These are phyloP conservation scores for Penicillium sp. DNA, from an alignment of 2,329 filamentous ascomycete genomes.

Conservation along the genomic window DNA sequence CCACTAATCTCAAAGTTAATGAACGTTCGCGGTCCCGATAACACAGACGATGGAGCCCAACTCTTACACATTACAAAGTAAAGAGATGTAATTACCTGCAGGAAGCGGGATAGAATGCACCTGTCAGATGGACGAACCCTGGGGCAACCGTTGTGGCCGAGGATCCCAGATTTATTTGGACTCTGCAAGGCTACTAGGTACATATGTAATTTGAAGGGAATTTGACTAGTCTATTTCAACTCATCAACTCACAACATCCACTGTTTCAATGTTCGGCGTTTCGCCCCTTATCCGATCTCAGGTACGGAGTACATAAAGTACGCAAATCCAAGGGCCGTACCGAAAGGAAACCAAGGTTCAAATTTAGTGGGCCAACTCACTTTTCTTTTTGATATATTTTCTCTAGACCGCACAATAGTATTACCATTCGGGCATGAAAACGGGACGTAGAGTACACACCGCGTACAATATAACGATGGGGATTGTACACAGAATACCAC, in stretches of 20 bases:
- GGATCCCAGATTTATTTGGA: constrained; percentile 11
- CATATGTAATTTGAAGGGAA: background rate
- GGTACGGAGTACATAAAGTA: background rate
- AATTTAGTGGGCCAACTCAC: constrained; percentile 3
- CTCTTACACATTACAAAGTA: constrained; percentile 1
- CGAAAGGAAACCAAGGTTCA: constrained; percentile 14
- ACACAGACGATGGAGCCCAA: constrained; percentile 15
- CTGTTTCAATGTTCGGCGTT: constrained; percentile 2
- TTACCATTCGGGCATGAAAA: background rate
- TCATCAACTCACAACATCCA: constrained; percentile 2
- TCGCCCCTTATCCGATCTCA: constrained; percentile 6
- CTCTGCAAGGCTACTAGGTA: background rate
- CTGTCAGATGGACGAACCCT: constrained; percentile 28
- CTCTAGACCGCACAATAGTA: constrained; percentile 1
- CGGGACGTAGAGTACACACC: constrained; percentile 6
- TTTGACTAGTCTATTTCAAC: background rate
- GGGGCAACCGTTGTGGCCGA: constrained; percentile 27
- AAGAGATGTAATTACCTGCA: constrained; percentile 18
- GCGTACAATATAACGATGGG: background rate
- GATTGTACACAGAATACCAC: background rate
- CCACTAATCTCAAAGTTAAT: constrained; percentile 5
- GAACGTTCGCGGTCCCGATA: constrained; percentile 14
- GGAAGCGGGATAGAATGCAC: constrained; percentile 14
- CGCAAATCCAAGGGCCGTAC: constrained; percentile 21
- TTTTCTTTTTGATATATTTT: background rate